Conservation (phyloP, 2,329 filamentous ascomycete genomes). For the Phoma herbarum region DNA sequence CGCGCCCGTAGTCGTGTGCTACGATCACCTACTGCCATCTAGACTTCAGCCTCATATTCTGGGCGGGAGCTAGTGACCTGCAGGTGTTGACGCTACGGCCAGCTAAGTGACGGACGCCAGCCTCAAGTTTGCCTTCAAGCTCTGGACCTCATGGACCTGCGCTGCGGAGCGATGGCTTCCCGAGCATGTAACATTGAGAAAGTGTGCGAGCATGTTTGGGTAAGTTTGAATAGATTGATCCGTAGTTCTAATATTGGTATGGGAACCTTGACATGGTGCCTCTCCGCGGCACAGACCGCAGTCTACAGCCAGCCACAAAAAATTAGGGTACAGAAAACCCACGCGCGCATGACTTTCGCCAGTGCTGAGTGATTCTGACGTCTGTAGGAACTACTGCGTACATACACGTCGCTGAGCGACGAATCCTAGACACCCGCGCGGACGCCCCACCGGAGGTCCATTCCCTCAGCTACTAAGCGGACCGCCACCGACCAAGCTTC, state of each 20-base stretch:
- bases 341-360: constrained; percentile 9
- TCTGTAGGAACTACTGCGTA: not conserved
- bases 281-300: constrained; percentile 8
- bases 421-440: constrained; percentile 1
- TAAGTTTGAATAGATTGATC: constrained; percentile 5
- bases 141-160: constrained; percentile 4
- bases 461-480: constrained; percentile 38
- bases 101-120: constrained; percentile 13
- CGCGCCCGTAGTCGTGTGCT: constrained; percentile 3
- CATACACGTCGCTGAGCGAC: constrained; percentile 3
- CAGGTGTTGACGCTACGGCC: constrained; percentile 24
- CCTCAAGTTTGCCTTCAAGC: constrained; percentile 2
- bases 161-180: not conserved
- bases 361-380: constrained; percentile 5
- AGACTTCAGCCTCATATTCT: constrained; percentile 19
- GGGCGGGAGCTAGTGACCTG: constrained; percentile 28
- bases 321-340: constrained; percentile 2
- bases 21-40: constrained; percentile 14
- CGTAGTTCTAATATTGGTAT: constrained; percentile 9
- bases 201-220: not conserved
- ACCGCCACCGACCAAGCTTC: constrained; percentile 32
- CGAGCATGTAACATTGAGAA: not conserved
- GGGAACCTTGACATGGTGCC: not conserved
- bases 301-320: constrained; percentile 19
- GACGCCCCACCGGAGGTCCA: constrained; percentile 23